Conservation (phyloP, 306 rosid genomes). For the Carpinus fangiana region DNA sequence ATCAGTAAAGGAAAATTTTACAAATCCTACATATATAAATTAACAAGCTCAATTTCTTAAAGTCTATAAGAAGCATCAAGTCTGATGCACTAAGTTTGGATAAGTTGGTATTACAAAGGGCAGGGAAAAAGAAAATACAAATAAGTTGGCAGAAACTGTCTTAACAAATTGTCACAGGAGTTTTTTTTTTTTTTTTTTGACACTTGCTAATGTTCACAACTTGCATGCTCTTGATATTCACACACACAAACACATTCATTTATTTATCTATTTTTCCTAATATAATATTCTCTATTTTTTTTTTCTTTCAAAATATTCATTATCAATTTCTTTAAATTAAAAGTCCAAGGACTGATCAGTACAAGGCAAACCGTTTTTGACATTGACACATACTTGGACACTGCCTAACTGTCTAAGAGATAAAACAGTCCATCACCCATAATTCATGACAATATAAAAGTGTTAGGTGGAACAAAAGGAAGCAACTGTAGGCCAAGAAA, state of each 20-base stretch:
- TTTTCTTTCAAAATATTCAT: not conserved
- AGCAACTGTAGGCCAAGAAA: not conserved
- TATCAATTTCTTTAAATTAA: not conserved
- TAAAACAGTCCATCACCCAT: not conserved
- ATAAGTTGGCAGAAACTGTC: not conserved
- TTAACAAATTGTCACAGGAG: not conserved
- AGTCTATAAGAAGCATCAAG: not conserved
- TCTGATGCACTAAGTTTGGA: not conserved
- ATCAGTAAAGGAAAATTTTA: not conserved
- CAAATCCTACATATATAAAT: not conserved
- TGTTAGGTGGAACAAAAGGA: not conserved
- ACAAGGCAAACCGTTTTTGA: not conserved
- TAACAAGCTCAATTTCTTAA: not conserved
- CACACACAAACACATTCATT: not conserved
- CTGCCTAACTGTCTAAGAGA: not conserved
- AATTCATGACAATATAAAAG: not conserved
- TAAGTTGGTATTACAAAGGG: not conserved
- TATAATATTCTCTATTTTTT: not conserved
- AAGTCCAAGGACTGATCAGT: not conserved
- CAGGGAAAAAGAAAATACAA: not conserved
- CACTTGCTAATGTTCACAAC: not conserved
- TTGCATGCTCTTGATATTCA: not conserved
- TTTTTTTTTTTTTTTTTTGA: not conserved
- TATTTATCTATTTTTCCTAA: not conserved
- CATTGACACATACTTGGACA: not conserved